These are phyloP conservation scores for Heracleum sosnowskyi DNA, from an alignment of 129 eudicot species.

Conservation along the genomic window DNA sequence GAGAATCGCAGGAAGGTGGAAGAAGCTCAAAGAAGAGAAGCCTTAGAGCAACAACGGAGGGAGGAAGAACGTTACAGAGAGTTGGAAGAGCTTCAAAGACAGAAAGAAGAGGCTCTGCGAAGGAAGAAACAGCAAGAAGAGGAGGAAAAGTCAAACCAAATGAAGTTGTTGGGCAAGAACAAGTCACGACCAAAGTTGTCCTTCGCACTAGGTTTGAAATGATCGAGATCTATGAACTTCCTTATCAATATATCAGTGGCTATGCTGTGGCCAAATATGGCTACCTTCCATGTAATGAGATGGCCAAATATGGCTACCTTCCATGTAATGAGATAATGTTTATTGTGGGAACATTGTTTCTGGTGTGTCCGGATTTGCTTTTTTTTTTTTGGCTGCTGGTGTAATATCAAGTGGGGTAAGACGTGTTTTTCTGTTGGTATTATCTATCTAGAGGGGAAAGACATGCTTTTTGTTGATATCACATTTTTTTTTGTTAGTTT, in stretches of 20 bases:
- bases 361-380: background rate
- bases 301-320: background rate
- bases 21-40: slow-evolving; percentile 89
- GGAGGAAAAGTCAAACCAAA: slow-evolving; percentile 82
- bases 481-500: background rate
- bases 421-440: background rate
- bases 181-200: slow-evolving; percentile 79
- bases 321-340: background rate
- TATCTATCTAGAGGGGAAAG: background rate
- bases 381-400: background rate
- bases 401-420: background rate
- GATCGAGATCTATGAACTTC: slow-evolving; percentile 11
- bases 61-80: slow-evolving; percentile 87
- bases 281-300: background rate
- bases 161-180: slow-evolving; percentile 71
- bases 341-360: background rate
- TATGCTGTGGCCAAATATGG: background rate
- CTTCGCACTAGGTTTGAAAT: slow-evolving; percentile 63
- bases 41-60: slow-evolving; percentile 60
- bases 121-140: slow-evolving; percentile 87
- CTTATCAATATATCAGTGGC: background rate
- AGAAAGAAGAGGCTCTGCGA: slow-evolving; percentile 71
- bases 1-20: slow-evolving; percentile 73
- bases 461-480: background rate
- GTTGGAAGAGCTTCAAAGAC: slow-evolving; percentile 84